Evolutionary conservation across 164 flowering plant genomes (phyloP).

Genomic region (Magnolia officinalis): DNA sequence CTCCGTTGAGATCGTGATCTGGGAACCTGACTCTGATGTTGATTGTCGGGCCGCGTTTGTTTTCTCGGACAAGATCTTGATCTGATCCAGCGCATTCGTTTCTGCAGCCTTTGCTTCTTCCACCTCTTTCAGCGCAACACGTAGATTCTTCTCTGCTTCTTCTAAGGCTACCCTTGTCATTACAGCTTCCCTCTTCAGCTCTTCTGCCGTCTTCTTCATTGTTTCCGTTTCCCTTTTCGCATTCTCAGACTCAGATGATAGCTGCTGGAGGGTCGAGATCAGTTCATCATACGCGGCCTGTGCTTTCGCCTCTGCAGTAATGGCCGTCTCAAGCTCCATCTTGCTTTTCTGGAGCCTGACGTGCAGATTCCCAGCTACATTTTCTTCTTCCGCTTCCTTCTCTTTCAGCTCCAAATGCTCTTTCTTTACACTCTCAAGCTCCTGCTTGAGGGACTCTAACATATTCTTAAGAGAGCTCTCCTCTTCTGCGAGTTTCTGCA

Average conservation of each 20-base stretch:
- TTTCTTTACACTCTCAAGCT: slow-evolving; percentile 67
- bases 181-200: slow-evolving; percentile 58
- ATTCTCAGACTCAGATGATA: slow-evolving; percentile 52
- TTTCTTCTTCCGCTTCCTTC: slow-evolving; percentile 77
- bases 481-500: slow-evolving; percentile 78
- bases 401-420: slow-evolving; percentile 69
- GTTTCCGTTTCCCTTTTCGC: slow-evolving; percentile 58
- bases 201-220: slow-evolving; percentile 58
- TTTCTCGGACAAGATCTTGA: slow-evolving; percentile 58
- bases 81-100: slow-evolving; percentile 54
- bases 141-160: slow-evolving; percentile 61
- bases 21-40: slow-evolving; percentile 63
- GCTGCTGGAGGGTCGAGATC: slow-evolving; percentile 53
- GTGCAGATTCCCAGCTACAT: slow-evolving; percentile 64
- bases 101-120: slow-evolving; percentile 84
- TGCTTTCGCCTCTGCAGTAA: slow-evolving; percentile 51
- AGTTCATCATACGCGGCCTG: slow-evolving; percentile 66
- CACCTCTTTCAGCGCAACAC: slow-evolving; percentile 56
- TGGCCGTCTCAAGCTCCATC: slow-evolving; percentile 66
- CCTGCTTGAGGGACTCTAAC: slow-evolving; percentile 67
- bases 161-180: slow-evolving; percentile 39
- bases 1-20: slow-evolving; percentile 68
- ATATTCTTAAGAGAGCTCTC: slow-evolving; percentile 48
- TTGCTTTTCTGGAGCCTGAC: slow-evolving; percentile 63
- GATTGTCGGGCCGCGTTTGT: slow-evolving; percentile 67